Base-by-base conservation (phyloP, 2,329 filamentous ascomycete species). In the Talaromyces sp. region DNA sequence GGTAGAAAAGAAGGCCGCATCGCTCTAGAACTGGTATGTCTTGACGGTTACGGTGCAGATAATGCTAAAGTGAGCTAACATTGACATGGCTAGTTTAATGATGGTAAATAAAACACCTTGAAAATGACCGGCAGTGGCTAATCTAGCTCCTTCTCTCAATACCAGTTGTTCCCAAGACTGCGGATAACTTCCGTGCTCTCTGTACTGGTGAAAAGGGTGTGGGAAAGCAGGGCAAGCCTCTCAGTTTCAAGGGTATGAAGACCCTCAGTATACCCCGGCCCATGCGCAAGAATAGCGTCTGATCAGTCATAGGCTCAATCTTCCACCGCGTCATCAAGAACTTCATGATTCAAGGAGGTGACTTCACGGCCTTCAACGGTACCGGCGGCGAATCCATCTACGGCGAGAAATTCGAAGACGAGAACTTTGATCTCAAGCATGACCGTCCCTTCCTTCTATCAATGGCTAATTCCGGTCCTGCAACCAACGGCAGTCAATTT, bases 251-350 rank as follows among this genome's bases (percentile, higher is more conserved):
- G 83, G 85, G 81, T 80, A 72, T 54, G 72, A 65, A 31, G 12
- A 3, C 16, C 33, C 23, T 28, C 35, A 28, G 31, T 23, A 23
- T 33, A 16, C 18, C 31, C 8, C 9, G 4, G 35, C 5, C 2
- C 7, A 33, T 21, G 1, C 1, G 3, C 9, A 9, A 40, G 46
- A 31, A 23, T 21, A 35, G 25, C 6, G 9, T 54, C 60, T 62
- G 11, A 62, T 56, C n/a, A 11, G 16, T 63, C 81, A 55, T 37
- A 61, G 90, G 91, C 69, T 96, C 91, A 65, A 82, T 81, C 70
- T 98, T 99, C 83, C 93, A 99, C 82, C 90, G 93, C 58, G 90
- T 99, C 67, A 99, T 99, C 82, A 97, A 97, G 83, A 86, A 91
- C 72, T 99, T 99, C 80, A 98, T 99, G 93, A 95, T 97, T 73